Conservation (phyloP, 2,329 filamentous ascomycete species). For the Verticillium tricorpus region DNA sequence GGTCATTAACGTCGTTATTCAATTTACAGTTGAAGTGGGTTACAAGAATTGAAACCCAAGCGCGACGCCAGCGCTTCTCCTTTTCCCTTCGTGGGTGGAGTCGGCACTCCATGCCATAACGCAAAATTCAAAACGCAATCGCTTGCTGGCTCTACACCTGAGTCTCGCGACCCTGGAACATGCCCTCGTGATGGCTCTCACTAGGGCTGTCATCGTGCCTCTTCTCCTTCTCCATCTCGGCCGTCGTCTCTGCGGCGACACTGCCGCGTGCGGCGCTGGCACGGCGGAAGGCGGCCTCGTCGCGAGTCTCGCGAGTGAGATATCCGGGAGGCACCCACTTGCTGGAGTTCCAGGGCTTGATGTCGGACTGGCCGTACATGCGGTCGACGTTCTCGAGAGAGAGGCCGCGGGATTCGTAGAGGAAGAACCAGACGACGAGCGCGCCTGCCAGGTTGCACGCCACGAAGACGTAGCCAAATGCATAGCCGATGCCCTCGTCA, state of each 20-base stretch:
- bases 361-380: slow-evolving; percentile 57
- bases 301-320: slow-evolving; percentile 31
- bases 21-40: background rate
- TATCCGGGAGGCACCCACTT: slow-evolving; percentile 47
- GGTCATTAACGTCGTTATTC: background rate
- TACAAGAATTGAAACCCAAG: background rate
- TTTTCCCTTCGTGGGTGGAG: background rate
- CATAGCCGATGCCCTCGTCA: slow-evolving; percentile 53
- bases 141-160: background rate
- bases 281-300: slow-evolving; percentile 19
- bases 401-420: slow-evolving; percentile 60
- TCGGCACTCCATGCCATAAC: background rate
- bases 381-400: slow-evolving; percentile 69
- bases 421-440: slow-evolving; percentile 62
- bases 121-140: background rate
- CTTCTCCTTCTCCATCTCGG: background rate
- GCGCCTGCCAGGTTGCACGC: slow-evolving; percentile 56
- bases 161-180: background rate
- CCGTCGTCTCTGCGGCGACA: background rate
- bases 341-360: slow-evolving; percentile 58
- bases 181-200: background rate
- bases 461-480: slow-evolving; percentile 63
- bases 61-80: background rate
- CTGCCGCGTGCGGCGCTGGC: slow-evolving; percentile 11
- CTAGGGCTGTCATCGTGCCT: background rate